Percentiles rank a stretch among this genome's conserved stretches.
Conservation (phyloP, 129 eudicot genomes). For the Flaveria ramosissima region DNA sequence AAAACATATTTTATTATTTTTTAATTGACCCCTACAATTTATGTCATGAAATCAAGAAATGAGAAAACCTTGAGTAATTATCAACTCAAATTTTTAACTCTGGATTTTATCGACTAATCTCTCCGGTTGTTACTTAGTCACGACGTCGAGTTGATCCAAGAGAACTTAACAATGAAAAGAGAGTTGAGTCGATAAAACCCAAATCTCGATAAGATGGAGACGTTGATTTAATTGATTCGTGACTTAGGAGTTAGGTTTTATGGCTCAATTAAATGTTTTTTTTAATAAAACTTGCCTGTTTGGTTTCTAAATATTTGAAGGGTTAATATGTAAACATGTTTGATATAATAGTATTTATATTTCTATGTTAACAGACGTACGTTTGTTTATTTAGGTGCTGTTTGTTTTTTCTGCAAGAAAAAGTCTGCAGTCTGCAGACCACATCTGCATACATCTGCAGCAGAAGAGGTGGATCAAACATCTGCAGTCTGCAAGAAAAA, state of each 20-base stretch:
- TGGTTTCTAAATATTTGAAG: background rate
- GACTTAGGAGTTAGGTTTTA: background rate
- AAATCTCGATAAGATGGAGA: background rate
- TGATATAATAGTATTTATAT: background rate
- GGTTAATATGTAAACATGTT: background rate
- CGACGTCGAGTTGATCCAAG: background rate
- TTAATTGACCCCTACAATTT: no score
- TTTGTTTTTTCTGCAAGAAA: no score
- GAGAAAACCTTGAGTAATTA: background rate
- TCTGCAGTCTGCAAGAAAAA: no score
- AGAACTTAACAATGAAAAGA: background rate
- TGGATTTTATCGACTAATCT: background rate
- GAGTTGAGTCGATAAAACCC: background rate
- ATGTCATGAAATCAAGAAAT: background rate
- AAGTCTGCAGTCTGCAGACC: no score
- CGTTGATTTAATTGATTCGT: background rate
- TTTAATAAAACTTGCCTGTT: background rate
- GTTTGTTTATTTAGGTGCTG: no score
- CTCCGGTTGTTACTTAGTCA: background rate
- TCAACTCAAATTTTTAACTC: background rate
- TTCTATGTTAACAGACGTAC: no score
- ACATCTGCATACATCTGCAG: no score
- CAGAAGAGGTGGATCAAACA: no score
- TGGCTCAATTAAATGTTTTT: background rate
- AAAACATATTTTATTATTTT: no score